Base-by-base conservation (phyloP, 148 eudicot species). In the Cornus controversa region DNA sequence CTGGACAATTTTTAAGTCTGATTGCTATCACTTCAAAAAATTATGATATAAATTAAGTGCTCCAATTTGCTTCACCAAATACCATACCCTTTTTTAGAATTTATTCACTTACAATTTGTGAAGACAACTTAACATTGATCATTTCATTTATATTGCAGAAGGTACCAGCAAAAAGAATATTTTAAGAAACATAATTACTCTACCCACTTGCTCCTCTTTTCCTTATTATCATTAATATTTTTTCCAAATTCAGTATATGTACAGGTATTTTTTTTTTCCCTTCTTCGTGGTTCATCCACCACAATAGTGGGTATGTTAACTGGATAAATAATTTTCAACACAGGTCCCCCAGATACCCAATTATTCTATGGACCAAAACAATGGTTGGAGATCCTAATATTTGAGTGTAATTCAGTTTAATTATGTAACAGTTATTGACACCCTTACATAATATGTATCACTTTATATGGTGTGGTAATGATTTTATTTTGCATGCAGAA, bases 401-500 rank as follows among this genome's bases (percentile, higher is more conserved):
- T 64, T 8, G 77, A 64, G 36, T 6, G 45, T 40, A 6, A 1
- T 66, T 40, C 15, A 20, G 58, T 42, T 74, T 34, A 29, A 14
- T 27, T 67, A 14, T 74, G 54, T 34, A 40, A 57, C 16, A 24
- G 45, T 74, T 63, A 42, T 70, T 47, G 73, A 18, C 31, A 70
- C 34, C 22, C 29, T 25, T 18, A 22, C 7, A 4, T 60, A 45
- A 29, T 58, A 22, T 72, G 0, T 6, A 9, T 10, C 8, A 16
- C 26, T 1, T 14, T 65, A 14, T 28, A n/a, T 26, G 27, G 40
- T 60, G 54, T 11, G 42, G 36, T 45, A 63, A 53, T 40, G 23
- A 5, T 5, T 31, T 15, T 66, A 22, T 80, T 69, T 78, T 78
- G 78, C n/a, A 8, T 79, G 76, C 87, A 90, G 93, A 76, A 82